Base-by-base conservation (phyloP, 768 basidiomycete species). In the Trametes maxima region DNA sequence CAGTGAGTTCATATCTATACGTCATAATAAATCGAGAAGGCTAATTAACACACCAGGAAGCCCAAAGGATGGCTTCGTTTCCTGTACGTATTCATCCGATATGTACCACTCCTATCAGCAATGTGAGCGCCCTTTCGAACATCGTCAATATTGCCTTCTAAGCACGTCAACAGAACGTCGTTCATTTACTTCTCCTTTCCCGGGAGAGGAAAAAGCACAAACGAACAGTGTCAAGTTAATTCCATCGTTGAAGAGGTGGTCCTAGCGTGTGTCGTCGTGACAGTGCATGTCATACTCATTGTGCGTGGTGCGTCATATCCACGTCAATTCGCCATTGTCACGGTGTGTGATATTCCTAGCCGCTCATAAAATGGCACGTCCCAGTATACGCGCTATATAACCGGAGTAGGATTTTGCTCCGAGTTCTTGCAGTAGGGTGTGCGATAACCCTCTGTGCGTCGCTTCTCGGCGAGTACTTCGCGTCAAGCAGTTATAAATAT, bases 341-440 rank as follows among this genome's bases (percentile, higher is more conserved):
- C 42, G 17, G 33, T 19, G 7, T 33, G 28, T 8, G 28, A 8
- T 33, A 33, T 3, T 33, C 28, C 28, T 33, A 2, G 13, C 8
- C 10, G 17, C n/a, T 16, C 1, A 17, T 14, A 42, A 17, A n/a
- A 3, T 12, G 45, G 28, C 28, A 17, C 6, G 22, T 6, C 0
- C 24, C 25, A 62, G 61, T 57, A 19, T 44, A 45, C 39, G 57
- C 42, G 19, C 19, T 59, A 39, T 64, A 49, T 54, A n/a, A 50
- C 47, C 37, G 62, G 13, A 63, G 46, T 33, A n/a, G 44, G 19
- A 33, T 5, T 14, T 5, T 63, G 0, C 33, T 54, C 16, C 14
- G 49, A 21, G 43, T 39, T 10, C 52, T 52, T 44, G n/a, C 49
- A 3, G 50, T 22, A 13, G 61, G 43, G 21, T 25, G 53, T 14